These are phyloP conservation scores for Orobanche coerulescens DNA, from an alignment of 257 asterid genomes.

Conservation along the genomic window DNA sequence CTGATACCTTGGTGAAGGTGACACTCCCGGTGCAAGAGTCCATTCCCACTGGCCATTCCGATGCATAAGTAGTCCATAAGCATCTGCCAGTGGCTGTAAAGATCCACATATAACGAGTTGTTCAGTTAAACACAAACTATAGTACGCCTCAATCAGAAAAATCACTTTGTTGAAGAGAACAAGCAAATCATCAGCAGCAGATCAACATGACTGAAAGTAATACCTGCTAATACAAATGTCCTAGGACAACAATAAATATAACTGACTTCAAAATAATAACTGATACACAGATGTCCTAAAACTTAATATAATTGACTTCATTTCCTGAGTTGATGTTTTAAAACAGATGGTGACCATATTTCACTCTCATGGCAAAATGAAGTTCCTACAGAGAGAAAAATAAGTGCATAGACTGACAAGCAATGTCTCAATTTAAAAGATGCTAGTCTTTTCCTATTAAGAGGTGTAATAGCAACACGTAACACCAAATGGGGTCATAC, in stretches of 20 bases:
- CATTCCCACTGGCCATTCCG: conserved; percentile 98
- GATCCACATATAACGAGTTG: conserved; percentile 21
- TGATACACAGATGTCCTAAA: too few species aligned
- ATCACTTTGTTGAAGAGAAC: background rate
- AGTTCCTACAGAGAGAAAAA: conserved; percentile 14
- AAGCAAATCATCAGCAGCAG: background rate
- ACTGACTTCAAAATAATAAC: too few species aligned
- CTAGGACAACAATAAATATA: too few species aligned
- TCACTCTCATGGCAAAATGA: background rate
- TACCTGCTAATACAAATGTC: too few species aligned
- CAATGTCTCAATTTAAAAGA: conserved; percentile 6
- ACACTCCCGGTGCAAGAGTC: conserved; percentile 99
- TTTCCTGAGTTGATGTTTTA: background rate
- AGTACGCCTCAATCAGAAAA: background rate
- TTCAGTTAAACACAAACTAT: conserved; percentile 18
- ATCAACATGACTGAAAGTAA: too few species aligned
- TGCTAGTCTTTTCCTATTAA: conserved; percentile 4
- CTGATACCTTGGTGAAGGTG: conserved; percentile 92
- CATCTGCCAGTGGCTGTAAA: conserved; percentile 84
- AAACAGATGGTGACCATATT: background rate
- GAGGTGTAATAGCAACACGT: conserved; percentile 16
- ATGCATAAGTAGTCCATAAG: conserved; percentile 98
- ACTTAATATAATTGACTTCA: conserved; percentile 11
- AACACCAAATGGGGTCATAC: background rate
- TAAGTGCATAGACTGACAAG: conserved; percentile 18